These are phyloP conservation scores for Candida pseudoglaebosa DNA, from an alignment of 805 yeast species.

Conservation along the genomic window DNA sequence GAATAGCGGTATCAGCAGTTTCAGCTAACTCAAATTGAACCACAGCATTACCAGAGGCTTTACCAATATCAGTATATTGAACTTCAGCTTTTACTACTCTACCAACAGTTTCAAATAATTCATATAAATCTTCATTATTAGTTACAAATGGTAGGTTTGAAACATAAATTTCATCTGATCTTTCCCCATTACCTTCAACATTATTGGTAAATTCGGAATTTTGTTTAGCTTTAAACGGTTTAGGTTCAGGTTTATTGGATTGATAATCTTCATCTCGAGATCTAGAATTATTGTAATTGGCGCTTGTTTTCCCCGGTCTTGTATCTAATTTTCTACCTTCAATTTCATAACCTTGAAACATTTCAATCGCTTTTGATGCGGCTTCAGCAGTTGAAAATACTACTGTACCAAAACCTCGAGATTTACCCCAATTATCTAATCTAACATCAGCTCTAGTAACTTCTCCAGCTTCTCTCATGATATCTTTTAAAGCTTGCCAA, in stretches of 20 bases:
- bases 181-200: constrained; percentile 57
- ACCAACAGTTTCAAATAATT: constrained; percentile 83
- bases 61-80: constrained; percentile 54
- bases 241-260: too few species aligned
- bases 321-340: constrained; percentile 80
- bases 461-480: constrained; percentile 72
- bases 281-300: too few species aligned
- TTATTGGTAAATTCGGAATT: constrained; percentile 63
- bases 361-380: constrained; percentile 67
- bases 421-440: constrained; percentile 62
- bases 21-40: constrained; percentile 66
- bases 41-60: constrained; percentile 81
- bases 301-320: constrained; percentile 52
- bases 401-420: constrained; percentile 85
- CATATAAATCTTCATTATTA: constrained; percentile 77
- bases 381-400: constrained; percentile 61
- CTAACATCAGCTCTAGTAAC: constrained; percentile 82
- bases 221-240: too few species aligned
- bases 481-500: constrained; percentile 84
- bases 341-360: constrained; percentile 62
- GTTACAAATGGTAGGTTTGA: constrained; percentile 86
- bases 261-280: too few species aligned
- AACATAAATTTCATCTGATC: constrained; percentile 52
- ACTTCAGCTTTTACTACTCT: constrained; percentile 72
- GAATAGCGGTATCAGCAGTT: constrained; percentile 70